Evolutionary conservation across 305 asterid species (phyloP), one percentile per base, ranked within the genome.

Genomic region (Fraxinus xanthoxyloides): DNA sequence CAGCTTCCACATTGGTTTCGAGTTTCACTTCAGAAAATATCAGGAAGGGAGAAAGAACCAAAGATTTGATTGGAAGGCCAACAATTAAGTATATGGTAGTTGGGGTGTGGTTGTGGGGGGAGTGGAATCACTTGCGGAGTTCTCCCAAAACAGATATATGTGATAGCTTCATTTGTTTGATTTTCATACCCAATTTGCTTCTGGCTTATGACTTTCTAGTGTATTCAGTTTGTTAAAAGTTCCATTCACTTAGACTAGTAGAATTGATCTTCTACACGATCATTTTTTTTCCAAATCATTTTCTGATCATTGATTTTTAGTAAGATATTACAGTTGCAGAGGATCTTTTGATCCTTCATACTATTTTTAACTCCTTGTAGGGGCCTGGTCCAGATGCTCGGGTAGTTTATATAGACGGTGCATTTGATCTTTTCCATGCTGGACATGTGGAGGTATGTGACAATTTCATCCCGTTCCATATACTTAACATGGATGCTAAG

Each of bases 341-440:
- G 75, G 82, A 35, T 23, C 80, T 81, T 26, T 73, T 81, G 72
- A 77, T 75, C 79, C 76, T 54, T 48, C 12, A 70, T 12, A 1
- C 72, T 36, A 72, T 35, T 30, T 82, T 82, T 82, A 78, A 38
- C 75, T 23, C 81, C 17, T 79, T 86, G 56, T 24, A 95, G 98
- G 98, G 98, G 78, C 93, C 98, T 85, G 93, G 94, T 85, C 97
- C 97, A 70, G 95, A 92, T 90, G 97, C 98, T 83, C 98, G 97
- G 82, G 90, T 95, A 75, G 89, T 95, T 82, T 95, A 95, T 89
- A 95, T 95, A 78, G 98, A 95, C 82, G 98, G 98, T 31, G 98
- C 97, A 48, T 95, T 95, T 92, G 98, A 95, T 90, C 98, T 93
- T 83, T 95, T 95, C 87, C 98, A 95, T 78, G 98, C 98, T 85